phyloP scores from a whole-genome alignment of 352 stramenopile species.

The Pythium sukuiense region DNA sequence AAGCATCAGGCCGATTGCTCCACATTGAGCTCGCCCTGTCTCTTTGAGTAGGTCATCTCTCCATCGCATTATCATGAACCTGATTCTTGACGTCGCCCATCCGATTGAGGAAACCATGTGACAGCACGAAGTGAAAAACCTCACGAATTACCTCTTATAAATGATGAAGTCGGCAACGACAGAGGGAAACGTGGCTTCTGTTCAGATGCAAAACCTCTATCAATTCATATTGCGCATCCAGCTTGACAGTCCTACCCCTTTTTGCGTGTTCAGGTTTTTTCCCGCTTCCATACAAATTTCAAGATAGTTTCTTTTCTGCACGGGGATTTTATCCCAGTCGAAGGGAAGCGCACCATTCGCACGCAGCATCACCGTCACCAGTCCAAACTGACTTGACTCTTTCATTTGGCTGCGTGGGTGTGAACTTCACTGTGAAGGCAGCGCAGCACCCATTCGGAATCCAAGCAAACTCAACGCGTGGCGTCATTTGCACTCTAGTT shows the following conservation, averaged over 20 bases:
- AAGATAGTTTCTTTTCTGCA: slow-evolving; percentile 24
- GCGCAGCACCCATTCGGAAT: not conserved
- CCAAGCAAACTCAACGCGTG: not conserved
- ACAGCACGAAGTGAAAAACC: not conserved
- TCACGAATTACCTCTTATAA: not conserved
- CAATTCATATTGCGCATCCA: slow-evolving; percentile 3
- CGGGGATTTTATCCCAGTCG: slow-evolving; percentile 6
- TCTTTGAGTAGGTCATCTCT: not conserved
- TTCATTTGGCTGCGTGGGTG: slow-evolving; percentile 1
- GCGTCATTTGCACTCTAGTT: not conserved
- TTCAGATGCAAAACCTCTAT: not conserved
- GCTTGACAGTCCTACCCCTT: slow-evolving; percentile 5
- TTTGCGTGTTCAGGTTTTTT: slow-evolving; percentile 27
- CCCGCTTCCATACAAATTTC: slow-evolving; percentile 16
- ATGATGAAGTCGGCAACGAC: not conserved
- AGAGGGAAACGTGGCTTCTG: not conserved
- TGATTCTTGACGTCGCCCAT: not conserved
- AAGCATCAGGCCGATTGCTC: slow-evolving; percentile 1
- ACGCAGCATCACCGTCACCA: not conserved
- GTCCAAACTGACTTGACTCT: slow-evolving; percentile 4
- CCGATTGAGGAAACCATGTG: not conserved
- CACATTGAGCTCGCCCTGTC: not conserved
- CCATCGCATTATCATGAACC: not conserved
- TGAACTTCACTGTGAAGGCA: too few species aligned
- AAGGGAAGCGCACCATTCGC: slow-evolving; percentile 12